Percentiles rank a stretch among this genome's conserved stretches.
phyloP scores from a whole-genome alignment of 305 asterid genomes.

The Fraxinus ornus region DNA sequence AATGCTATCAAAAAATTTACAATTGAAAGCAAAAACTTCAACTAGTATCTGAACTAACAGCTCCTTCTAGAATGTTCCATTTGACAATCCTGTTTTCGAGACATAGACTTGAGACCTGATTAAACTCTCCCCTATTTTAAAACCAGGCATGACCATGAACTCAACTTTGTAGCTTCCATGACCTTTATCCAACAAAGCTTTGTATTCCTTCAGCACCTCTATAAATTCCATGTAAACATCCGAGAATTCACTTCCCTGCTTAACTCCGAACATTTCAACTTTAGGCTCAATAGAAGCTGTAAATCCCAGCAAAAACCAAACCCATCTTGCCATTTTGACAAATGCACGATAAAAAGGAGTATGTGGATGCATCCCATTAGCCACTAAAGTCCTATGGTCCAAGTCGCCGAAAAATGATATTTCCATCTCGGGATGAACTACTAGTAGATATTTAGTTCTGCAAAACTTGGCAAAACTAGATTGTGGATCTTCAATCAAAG shows the following conservation, averaged over 20 bases:
- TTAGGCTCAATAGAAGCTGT: constrained; percentile 42
- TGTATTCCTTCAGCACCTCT: constrained; percentile 53
- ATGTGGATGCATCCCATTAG: constrained; percentile 57
- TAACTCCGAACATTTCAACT: constrained; percentile 50
- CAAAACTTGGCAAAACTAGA: constrained; percentile 69
- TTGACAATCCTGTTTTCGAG: constrained; percentile 33
- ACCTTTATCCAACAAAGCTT: constrained; percentile 25
- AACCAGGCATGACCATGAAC: constrained; percentile 75
- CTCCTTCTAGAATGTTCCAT: constrained; percentile 21
- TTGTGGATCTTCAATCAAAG: constrained; percentile 53
- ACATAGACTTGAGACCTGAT: constrained; percentile 65
- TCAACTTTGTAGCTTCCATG: constrained; percentile 52
- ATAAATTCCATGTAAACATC: constrained; percentile 59
- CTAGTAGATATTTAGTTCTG: constrained; percentile 52
- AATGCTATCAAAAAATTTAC: constrained; percentile 30
- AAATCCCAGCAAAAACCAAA: constrained; percentile 65
- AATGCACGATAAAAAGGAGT: constrained; percentile 66
- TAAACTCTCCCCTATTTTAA: constrained; percentile 46
- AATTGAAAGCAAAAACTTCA: constrained; percentile 1
- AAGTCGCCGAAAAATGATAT: constrained; percentile 59
- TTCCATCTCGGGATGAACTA: constrained; percentile 70
- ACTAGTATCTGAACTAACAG: not conserved
- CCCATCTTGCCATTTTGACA: constrained; percentile 71
- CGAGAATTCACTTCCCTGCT: constrained; percentile 55
- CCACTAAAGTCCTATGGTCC: constrained; percentile 64